Evolutionary conservation across 2,329 filamentous ascomycete species (phyloP).

Genomic region (Aspergillus sp.): DNA sequence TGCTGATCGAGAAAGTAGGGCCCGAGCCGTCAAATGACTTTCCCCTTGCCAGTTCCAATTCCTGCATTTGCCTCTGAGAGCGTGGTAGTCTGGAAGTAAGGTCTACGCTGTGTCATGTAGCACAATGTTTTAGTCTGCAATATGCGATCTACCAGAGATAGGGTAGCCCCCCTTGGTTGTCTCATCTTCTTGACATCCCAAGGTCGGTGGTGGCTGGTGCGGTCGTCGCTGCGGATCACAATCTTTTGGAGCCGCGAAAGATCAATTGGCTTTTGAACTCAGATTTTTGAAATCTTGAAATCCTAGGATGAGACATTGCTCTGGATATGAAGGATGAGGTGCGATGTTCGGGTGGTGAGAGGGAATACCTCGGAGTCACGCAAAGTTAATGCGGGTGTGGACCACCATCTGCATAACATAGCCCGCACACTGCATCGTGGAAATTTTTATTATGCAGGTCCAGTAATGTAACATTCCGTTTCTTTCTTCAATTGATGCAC

Average conservation of each 20-base stretch:
- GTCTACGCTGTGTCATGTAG: neutral
- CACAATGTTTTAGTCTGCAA: neutral
- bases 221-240: neutral
- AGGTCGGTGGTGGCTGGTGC: neutral
- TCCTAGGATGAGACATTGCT: neutral
- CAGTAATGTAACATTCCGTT: neutral
- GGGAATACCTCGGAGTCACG: neutral
- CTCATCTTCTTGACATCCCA: neutral
- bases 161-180: neutral
- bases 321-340: neutral
- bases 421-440: neutral
- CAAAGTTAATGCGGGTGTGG: neutral
- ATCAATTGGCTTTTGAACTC: neutral
- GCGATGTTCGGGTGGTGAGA: neutral
- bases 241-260: neutral
- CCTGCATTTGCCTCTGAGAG: neutral
- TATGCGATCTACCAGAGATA: neutral
- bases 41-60: neutral
- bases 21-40: neutral
- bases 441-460: neutral
- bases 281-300: neutral
- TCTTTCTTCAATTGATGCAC: too few relatives aligned
- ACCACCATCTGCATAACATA: neutral
- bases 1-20: conserved; percentile 1
- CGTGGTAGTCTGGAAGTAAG: neutral